These are phyloP conservation scores for Yamadazyma kanchanaburiensis DNA, from an alignment of 1,139 yeast genomes.

Conservation along the genomic window DNA sequence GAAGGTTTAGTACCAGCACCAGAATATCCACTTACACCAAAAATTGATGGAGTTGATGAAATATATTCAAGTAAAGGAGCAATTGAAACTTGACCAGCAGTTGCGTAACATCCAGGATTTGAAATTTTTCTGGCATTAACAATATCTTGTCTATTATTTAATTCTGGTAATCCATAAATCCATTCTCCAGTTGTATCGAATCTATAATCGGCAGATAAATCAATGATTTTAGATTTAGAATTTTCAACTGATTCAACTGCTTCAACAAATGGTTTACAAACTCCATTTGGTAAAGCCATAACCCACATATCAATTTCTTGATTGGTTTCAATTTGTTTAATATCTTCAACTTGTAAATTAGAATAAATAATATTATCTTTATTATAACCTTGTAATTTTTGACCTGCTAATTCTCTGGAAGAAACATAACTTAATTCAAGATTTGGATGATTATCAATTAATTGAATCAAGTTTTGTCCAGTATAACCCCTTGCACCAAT, in stretches of 20 bases:
- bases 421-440: constrained; percentile 90
- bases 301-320: constrained; percentile 94
- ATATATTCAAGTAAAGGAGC: constrained; percentile 71
- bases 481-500: constrained; percentile 99
- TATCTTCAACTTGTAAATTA: constrained; percentile 84
- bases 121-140: constrained; percentile 80
- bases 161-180: constrained; percentile 90
- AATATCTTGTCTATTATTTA: constrained; percentile 63
- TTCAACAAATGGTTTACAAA: constrained; percentile 93
- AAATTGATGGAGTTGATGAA: constrained; percentile 73
- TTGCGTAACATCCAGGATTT: constrained; percentile 98
- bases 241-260: constrained; percentile 72
- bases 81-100: constrained; percentile 93
- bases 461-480: constrained; percentile 85
- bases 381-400: constrained; percentile 80
- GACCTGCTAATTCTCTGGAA: constrained; percentile 90
- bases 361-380: constrained; percentile 78
- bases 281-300: constrained; percentile 98
- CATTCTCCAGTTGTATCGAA: constrained; percentile 86
- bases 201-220: constrained; percentile 92
- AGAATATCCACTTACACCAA: constrained; percentile 97
- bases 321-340: constrained; percentile 68
- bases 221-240: constrained; percentile 74
- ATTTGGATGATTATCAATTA: constrained; percentile 84
- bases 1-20: constrained; percentile 99